These are phyloP conservation scores for Ogataea pilisensis DNA, from an alignment of 805 yeast species.

Conservation along the genomic window DNA sequence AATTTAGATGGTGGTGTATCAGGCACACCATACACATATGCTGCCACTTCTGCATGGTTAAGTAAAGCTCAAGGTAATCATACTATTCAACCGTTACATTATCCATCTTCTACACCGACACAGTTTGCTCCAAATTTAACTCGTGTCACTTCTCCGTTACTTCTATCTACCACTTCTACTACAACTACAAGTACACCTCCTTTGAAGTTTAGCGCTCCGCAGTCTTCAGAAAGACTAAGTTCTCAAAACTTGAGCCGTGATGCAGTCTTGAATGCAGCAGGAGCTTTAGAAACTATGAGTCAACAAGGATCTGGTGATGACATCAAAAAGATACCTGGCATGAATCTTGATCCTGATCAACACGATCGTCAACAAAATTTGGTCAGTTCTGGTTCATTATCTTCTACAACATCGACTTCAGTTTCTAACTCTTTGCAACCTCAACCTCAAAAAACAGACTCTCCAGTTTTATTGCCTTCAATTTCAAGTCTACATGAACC, in stretches of 20 bases:
- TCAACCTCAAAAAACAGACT: slow-evolving; percentile 8
- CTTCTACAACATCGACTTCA: slow-evolving; percentile 1
- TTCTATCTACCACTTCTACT: slow-evolving; percentile 41
- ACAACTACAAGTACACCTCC: slow-evolving; percentile 32
- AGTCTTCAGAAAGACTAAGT: slow-evolving; percentile 32
- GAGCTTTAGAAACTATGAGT: slow-evolving; percentile 38
- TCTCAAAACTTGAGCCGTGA: slow-evolving; percentile 28
- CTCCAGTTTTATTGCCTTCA: slow-evolving; percentile 22
- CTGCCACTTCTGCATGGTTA: slow-evolving; percentile 26
- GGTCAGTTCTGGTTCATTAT: slow-evolving; percentile 1
- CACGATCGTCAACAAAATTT: slow-evolving; percentile 1
- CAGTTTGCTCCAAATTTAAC: slow-evolving; percentile 65
- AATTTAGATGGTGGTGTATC: slow-evolving; percentile 19
- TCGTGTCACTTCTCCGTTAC: slow-evolving; percentile 60
- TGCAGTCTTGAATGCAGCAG: slow-evolving; percentile 35
- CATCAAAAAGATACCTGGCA: slow-evolving; percentile 28
- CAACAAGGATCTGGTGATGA: slow-evolving; percentile 26
- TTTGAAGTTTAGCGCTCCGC: slow-evolving; percentile 35
- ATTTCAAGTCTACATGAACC: slow-evolving; percentile 24
- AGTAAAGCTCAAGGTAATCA: slow-evolving; percentile 24
- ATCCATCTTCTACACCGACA: slow-evolving; percentile 66
- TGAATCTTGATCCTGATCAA: slow-evolving; percentile 27
- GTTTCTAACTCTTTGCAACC: neutral
- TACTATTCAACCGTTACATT: slow-evolving; percentile 52
- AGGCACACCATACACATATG: slow-evolving; percentile 28